Base-by-base conservation (phyloP, 345 rosid species). In the Citrus reticulata region DNA sequence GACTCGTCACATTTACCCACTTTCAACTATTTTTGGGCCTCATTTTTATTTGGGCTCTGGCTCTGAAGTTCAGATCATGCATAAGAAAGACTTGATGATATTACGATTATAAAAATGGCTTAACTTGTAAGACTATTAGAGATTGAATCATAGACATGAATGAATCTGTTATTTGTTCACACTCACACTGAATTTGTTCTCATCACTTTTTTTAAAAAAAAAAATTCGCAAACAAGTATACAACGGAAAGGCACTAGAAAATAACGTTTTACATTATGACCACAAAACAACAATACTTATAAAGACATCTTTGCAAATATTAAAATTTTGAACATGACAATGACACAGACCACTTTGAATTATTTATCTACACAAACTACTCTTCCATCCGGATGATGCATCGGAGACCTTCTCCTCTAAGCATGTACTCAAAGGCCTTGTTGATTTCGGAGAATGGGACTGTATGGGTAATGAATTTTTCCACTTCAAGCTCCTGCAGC, bases 351-450 rank as follows among this genome's bases (percentile, higher is more conserved):
- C 51, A 46, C 51, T 46, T 46, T 13, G 51, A 54, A 11, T n/a
- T 25, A 24, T n/a, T 60, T 10, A 10, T 5, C 19, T 19, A 65
- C 16, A 6, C 5, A 32, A 65, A 7, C 68, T 81, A 75, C 0
- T 59, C 77, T 4, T 80, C 88, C 89, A 89, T 86, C 22, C 32
- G 24, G 59, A 89, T 86, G 67, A 90, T 85, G 85, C 90, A 88
- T 46, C 87, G 75, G 27, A 90, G 70, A n/a, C 91, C 34, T 69
- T 88, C 87, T 13, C 88, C 91, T 40, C 68, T 80, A 25, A 85
- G 76, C 90, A 88, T 90, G 46, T 71, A 46, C 6, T 88, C 88
- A 27, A 88, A 88, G 9, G 90, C 90, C 78, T 85, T 86, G 78
- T 85, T 90, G 76, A 86, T 90, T 40, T 88, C 90, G 1, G 84